A percentile compares a stretch with the other conserved stretches of the same genome.
Evolutionary conservation across 1,284 basidiomycete genomes (phyloP).

Genomic region (Trichosporon sp.): DNA sequence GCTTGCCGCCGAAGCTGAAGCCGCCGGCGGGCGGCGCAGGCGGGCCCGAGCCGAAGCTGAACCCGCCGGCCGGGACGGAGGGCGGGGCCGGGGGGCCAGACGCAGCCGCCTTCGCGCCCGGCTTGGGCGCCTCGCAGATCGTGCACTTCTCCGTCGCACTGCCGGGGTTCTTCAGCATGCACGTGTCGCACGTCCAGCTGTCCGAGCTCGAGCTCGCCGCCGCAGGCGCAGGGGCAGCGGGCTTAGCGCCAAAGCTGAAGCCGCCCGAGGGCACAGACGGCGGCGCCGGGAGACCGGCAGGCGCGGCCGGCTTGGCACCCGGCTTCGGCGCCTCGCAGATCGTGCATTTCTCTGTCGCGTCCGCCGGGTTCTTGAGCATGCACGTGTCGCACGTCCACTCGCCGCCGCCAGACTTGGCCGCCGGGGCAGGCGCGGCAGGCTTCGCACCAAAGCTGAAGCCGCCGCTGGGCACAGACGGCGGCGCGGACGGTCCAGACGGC

Average conservation of each 20-base stretch:
- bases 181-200: conserved; percentile 54
- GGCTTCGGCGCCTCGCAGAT: conserved; percentile 53
- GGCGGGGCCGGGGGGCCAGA: not conserved
- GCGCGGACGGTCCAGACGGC: not conserved
- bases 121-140: conserved; percentile 54
- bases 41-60: not conserved
- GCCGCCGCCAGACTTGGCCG: not conserved
- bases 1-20: conserved; percentile 17
- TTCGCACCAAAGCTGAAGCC: conserved; percentile 8
- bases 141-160: conserved; percentile 54
- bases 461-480: not conserved
- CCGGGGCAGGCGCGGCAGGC: not conserved
- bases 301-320: conserved; percentile 11
- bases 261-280: conserved; percentile 3
- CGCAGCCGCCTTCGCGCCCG: conserved; percentile 12
- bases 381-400: conserved; percentile 54
- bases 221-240: not conserved
- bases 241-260: conserved; percentile 9
- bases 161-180: conserved; percentile 54
- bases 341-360: conserved; percentile 52
- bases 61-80: conserved; percentile 2
- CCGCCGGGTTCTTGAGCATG: conserved; percentile 51
- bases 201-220: not conserved
- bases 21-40: conserved; percentile 8
- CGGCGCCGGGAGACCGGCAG: conserved; percentile 5